These are phyloP conservation scores for Aspergillus fijiensis DNA, from an alignment of 2,329 filamentous ascomycete species.

Conservation along the genomic window DNA sequence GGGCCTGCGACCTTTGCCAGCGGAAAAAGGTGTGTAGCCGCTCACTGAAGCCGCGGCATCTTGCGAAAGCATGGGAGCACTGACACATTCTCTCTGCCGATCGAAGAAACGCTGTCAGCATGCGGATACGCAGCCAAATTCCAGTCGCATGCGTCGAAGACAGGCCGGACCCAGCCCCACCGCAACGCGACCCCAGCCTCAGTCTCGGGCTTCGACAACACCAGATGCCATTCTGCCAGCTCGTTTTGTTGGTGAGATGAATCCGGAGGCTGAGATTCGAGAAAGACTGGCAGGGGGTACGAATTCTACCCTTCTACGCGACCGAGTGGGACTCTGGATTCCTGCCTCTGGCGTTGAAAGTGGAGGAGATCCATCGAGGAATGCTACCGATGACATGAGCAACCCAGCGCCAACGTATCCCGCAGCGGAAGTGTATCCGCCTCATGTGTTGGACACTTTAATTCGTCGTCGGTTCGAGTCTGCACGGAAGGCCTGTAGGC, in stretches of 20 bases:
- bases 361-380: neutral
- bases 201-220: neutral
- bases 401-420: constrained; percentile 11
- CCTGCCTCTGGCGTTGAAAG: constrained; percentile 18
- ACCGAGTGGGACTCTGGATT: constrained; percentile 37
- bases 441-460: neutral
- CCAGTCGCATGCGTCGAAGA: neutral
- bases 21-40: constrained; percentile 29
- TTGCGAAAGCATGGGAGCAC: neutral
- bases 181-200: neutral
- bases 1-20: constrained; percentile 34
- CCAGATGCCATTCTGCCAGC: constrained; percentile 14
- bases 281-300: constrained; percentile 29
- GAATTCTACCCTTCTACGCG: constrained; percentile 24
- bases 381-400: constrained; percentile 7
- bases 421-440: neutral
- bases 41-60: no score
- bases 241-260: constrained; percentile 43
- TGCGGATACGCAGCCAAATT: constrained; percentile 14
- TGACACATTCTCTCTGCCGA: neutral
- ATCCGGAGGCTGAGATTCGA: constrained; percentile 41
- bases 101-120: constrained; percentile 36
- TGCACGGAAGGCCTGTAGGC: constrained; percentile 29
- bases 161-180: neutral
- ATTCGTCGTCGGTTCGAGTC: constrained; percentile 23